These are phyloP conservation scores for Mycena albidolilacea DNA, from an alignment of 768 basidiomycete genomes.

Conservation along the genomic window DNA sequence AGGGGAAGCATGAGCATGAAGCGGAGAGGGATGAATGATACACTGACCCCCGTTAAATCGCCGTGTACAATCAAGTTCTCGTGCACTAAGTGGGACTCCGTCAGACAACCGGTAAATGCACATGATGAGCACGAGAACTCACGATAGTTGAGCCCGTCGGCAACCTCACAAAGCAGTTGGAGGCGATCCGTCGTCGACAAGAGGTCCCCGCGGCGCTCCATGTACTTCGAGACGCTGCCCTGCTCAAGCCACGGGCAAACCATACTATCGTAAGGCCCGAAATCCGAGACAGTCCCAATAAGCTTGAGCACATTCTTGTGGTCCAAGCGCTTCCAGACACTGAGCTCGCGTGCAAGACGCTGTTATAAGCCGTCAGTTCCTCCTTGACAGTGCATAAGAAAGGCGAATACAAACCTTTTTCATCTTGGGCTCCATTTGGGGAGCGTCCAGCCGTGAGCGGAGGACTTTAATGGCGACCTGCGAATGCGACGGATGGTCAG, in stretches of 20 bases:
- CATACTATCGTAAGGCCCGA: constrained; percentile 55
- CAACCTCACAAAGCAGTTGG: constrained; percentile 54
- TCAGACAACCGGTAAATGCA: not conserved
- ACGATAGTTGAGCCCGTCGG: constrained; percentile 58
- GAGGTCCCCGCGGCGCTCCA: constrained; percentile 54
- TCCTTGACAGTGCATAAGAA: not conserved
- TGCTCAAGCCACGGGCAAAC: constrained; percentile 61
- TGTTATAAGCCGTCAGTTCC: constrained; percentile 25
- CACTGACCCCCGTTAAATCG: constrained; percentile 58
- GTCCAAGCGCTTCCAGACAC: constrained; percentile 54
- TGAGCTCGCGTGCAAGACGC: constrained; percentile 54
- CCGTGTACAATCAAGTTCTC: constrained; percentile 57
- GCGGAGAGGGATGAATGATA: not conserved
- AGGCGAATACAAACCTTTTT: constrained; percentile 43
- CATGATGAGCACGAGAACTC: constrained; percentile 30
- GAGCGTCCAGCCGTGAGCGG: constrained; percentile 51
- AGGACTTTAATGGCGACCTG: constrained; percentile 59
- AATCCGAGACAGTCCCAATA: constrained; percentile 53
- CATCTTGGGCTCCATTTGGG: constrained; percentile 50
- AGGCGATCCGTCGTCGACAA: constrained; percentile 53
- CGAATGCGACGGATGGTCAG: not conserved
- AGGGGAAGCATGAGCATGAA: constrained; percentile 20
- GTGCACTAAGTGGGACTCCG: constrained; percentile 48
- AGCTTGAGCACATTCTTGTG: constrained; percentile 58
- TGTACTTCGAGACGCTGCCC: constrained; percentile 54